A percentile compares a stretch with the other conserved stretches of the same genome.
phyloP scores from a whole-genome alignment of 345 rosid genomes.

The Eucalyptus urophylla region DNA sequence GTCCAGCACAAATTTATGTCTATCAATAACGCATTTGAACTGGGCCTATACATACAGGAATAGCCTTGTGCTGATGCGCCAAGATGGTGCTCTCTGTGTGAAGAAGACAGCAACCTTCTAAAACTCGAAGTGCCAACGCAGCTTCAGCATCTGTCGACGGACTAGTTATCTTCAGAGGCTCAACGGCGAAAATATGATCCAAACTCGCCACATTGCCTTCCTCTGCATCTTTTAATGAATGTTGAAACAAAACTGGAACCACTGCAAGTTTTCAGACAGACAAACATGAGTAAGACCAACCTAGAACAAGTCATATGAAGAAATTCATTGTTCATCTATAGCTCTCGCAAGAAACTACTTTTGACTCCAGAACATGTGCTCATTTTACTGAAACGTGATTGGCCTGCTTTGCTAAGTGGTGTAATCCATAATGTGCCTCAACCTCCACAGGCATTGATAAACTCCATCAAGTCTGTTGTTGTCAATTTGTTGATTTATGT shows the following conservation, averaged over 20 bases:
- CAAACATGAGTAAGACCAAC: background rate
- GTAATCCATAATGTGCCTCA: background rate
- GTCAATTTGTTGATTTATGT: background rate
- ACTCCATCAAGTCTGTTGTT: background rate
- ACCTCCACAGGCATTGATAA: background rate
- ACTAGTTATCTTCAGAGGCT: slow-evolving; percentile 72
- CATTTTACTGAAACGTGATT: background rate
- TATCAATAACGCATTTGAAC: background rate
- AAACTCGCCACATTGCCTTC: slow-evolving; percentile 62
- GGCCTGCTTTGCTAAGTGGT: background rate
- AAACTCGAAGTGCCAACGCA: slow-evolving; percentile 81
- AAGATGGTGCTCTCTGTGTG: slow-evolving; percentile 70
- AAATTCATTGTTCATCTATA: background rate
- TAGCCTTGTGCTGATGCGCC: slow-evolving; percentile 78
- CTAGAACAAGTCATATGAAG: background rate
- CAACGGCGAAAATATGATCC: slow-evolving; percentile 70
- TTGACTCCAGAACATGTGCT: background rate
- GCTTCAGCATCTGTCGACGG: slow-evolving; percentile 76
- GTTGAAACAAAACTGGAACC: slow-evolving; percentile 67
- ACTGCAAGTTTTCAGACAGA: slow-evolving; percentile 22
- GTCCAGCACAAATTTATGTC: background rate
- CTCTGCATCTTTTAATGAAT: slow-evolving; percentile 57
- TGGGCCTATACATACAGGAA: slow-evolving; percentile 24
- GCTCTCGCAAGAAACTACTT: background rate
- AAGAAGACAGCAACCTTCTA: slow-evolving; percentile 93